Conservation (phyloP, 805 yeast species). For the Starmerella apicola region DNA sequence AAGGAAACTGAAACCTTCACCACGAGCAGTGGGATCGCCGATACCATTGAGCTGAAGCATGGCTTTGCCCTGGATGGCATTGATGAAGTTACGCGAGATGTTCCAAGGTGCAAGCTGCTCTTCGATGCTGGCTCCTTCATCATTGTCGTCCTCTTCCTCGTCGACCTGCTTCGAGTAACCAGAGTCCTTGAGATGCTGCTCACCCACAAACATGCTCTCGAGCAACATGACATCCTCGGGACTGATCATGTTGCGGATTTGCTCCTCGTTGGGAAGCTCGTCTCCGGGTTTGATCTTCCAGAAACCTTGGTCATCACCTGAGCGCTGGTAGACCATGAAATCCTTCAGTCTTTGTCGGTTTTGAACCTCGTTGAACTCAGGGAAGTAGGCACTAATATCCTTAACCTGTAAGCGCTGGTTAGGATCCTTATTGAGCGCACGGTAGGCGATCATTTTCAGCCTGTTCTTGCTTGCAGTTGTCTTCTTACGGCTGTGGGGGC, state of each 20-base stretch:
- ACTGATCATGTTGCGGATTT: slow-evolving; percentile 64
- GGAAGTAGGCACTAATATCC: slow-evolving; percentile 84
- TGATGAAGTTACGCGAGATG: slow-evolving; percentile 76
- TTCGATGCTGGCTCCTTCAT: slow-evolving; percentile 43
- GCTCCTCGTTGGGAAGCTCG: slow-evolving; percentile 61
- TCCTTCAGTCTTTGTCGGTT: slow-evolving; percentile 90
- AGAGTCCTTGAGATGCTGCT: slow-evolving; percentile 71
- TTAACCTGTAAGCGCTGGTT: slow-evolving; percentile 66
- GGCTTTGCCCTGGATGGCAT: slow-evolving; percentile 91
- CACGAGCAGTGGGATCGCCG: slow-evolving; percentile 89
- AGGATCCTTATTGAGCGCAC: slow-evolving; percentile 67
- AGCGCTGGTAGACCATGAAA: slow-evolving; percentile 93
- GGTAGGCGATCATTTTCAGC: slow-evolving; percentile 81
- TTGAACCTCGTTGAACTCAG: slow-evolving; percentile 96
- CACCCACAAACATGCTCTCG: slow-evolving; percentile 91
- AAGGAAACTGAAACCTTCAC: slow-evolving; percentile 77
- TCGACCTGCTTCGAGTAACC: slow-evolving; percentile 39
- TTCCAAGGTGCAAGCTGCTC: slow-evolving; percentile 93
- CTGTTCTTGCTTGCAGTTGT: slow-evolving; percentile 86
- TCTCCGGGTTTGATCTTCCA: slow-evolving; percentile 76
- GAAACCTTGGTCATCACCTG: slow-evolving; percentile 85
- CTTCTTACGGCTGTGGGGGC: slow-evolving; percentile 93
- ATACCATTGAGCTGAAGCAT: slow-evolving; percentile 91
- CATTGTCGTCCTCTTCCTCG: slow-evolving; percentile 26
- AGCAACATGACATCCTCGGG: slow-evolving; percentile 84